These are phyloP conservation scores for Ramaria rubella DNA, from an alignment of 768 basidiomycete genomes.

Conservation along the genomic window DNA sequence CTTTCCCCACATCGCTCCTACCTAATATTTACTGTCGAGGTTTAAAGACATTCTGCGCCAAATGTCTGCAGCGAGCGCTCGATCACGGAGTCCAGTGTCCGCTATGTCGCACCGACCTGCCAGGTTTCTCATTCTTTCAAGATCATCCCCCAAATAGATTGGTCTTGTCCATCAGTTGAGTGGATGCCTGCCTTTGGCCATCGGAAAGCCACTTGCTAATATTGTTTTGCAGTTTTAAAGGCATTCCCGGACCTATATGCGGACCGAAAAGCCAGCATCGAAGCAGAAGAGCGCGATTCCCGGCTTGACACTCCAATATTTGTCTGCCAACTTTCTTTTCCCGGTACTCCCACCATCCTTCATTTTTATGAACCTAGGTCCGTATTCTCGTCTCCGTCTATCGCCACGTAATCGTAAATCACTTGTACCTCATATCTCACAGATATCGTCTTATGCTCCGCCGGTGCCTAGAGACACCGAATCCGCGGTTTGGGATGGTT, in stretches of 20 bases:
- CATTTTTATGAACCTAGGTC: constrained; percentile 91
- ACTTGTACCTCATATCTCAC: not conserved
- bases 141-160: constrained; percentile 71
- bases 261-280: constrained; percentile 57
- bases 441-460: constrained; percentile 95
- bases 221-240: constrained; percentile 44
- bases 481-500: constrained; percentile 90
- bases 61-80: constrained; percentile 83
- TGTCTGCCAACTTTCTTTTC: constrained; percentile 84
- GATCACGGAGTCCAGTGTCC: constrained; percentile 84
- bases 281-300: constrained; percentile 70
- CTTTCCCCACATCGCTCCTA: constrained; percentile 10
- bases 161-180: constrained; percentile 59
- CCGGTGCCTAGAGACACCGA: constrained; percentile 74
- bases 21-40: constrained; percentile 15
- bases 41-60: constrained; percentile 80
- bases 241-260: constrained; percentile 62
- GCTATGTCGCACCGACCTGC: constrained; percentile 74
- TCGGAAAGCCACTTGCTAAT: constrained; percentile 10
- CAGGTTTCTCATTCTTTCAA: constrained; percentile 70
- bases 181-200: not conserved
- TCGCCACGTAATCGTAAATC: too few relatives aligned
- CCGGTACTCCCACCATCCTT: constrained; percentile 80
- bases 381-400: constrained; percentile 1
- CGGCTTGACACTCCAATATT: constrained; percentile 88